Evolutionary conservation across 2,329 filamentous ascomycete species (phyloP).

Genomic region (Monosporascus sp.): DNA sequence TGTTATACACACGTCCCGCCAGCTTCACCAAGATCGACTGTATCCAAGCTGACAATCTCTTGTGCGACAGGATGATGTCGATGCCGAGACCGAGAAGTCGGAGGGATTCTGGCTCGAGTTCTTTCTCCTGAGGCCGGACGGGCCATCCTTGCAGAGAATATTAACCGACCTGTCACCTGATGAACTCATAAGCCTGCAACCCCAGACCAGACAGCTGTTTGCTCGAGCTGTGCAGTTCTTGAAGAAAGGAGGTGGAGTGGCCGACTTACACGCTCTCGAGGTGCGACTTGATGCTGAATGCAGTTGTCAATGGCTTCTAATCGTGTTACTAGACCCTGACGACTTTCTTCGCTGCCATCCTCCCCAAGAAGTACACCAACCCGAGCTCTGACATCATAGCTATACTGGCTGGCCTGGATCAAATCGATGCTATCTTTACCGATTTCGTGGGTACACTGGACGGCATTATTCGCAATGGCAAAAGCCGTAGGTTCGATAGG

Average conservation of each 20-base stretch:
- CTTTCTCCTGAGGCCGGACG: conserved; percentile 82
- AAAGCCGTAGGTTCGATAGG: conserved; percentile 50
- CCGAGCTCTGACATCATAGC: conserved; percentile 92
- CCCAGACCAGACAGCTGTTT: conserved; percentile 76
- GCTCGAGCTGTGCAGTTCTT: conserved; percentile 64
- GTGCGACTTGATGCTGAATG: conserved; percentile 46
- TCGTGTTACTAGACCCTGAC: conserved; percentile 69
- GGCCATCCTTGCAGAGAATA: conserved; percentile 59
- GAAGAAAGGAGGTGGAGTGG: conserved; percentile 53
- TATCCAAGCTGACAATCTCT: conserved; percentile 18
- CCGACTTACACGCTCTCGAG: conserved; percentile 78
- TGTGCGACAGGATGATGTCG: conserved; percentile 43
- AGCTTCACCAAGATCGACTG: conserved; percentile 1
- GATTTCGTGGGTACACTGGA: conserved; percentile 85
- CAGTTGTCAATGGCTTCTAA: conserved; percentile 19
- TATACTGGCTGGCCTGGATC: conserved; percentile 80
- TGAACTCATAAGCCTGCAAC: conserved; percentile 71
- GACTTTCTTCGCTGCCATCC: conserved; percentile 74
- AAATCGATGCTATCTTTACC: conserved; percentile 80
- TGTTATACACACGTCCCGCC: conserved; percentile 4
- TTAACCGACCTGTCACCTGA: conserved; percentile 67
- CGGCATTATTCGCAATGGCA: conserved; percentile 71
- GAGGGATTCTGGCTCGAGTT: conserved; percentile 97
- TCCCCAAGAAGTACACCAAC: conserved; percentile 89
- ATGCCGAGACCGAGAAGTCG: conserved; percentile 63